A percentile compares a stretch with the other conserved stretches of the same genome.
phyloP scores from a whole-genome alignment of 2,329 filamentous ascomycete genomes.

The Lecanosticta acicola region DNA sequence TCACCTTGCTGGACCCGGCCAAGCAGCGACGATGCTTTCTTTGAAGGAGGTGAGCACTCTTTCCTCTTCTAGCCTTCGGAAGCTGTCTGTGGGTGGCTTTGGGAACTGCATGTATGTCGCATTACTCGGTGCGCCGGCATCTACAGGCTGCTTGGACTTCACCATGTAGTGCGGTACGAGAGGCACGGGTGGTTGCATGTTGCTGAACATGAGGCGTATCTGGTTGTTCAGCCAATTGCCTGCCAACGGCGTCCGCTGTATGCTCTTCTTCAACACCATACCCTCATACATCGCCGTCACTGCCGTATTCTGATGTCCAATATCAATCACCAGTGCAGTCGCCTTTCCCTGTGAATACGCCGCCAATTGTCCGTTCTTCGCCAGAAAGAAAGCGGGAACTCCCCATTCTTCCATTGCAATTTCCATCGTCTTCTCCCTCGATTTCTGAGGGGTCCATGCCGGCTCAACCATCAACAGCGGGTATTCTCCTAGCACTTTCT shows the following conservation, averaged over 20 bases:
- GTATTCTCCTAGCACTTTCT: conserved; percentile 81
- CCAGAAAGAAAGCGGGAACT: conserved; percentile 88
- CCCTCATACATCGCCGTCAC: conserved; percentile 92
- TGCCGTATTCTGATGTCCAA: conserved; percentile 81
- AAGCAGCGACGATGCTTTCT: conserved; percentile 91
- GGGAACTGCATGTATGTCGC: conserved; percentile 67
- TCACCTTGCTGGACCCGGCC: conserved; percentile 79
- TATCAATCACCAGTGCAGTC: conserved; percentile 84
- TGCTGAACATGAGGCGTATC: conserved; percentile 72
- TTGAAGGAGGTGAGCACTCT: conserved; percentile 93
- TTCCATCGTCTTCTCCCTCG: conserved; percentile 89
- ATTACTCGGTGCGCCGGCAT: conserved; percentile 74
- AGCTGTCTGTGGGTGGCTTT: conserved; percentile 59
- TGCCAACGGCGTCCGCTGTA: conserved; percentile 77
- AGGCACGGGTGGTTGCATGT: conserved; percentile 62
- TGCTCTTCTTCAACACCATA: conserved; percentile 78
- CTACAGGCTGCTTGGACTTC: conserved; percentile 79
- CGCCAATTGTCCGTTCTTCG: conserved; percentile 79
- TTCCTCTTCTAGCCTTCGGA: conserved; percentile 81
- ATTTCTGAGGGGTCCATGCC: conserved; percentile 83
- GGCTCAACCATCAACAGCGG: conserved; percentile 91
- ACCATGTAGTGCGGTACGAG: conserved; percentile 83
- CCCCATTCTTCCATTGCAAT: conserved; percentile 97
- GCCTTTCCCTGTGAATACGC: conserved; percentile 91
- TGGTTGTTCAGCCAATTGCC: conserved; percentile 88